Evolutionary conservation across 768 basidiomycete species (phyloP).

Genomic region (Lactifluus piperatus): DNA sequence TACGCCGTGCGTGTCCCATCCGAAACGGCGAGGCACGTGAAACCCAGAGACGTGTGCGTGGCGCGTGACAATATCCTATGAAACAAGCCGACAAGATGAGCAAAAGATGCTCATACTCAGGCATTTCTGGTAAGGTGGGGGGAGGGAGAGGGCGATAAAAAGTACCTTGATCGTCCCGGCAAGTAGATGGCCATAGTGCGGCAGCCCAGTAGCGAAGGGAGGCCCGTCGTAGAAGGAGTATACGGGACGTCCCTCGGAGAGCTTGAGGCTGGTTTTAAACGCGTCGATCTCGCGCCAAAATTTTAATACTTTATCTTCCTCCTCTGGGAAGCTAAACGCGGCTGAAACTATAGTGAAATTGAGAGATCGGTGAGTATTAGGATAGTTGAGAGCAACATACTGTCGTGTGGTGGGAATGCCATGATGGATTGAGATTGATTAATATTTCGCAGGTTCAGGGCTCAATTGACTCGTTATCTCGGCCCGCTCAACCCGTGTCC

Average conservation of each 20-base stretch:
- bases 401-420: conserved; percentile 64
- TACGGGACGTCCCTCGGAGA: conserved; percentile 83
- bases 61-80: conserved; percentile 94
- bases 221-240: conserved; percentile 97
- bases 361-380: conserved; percentile 4
- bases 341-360: conserved; percentile 48
- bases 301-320: conserved; percentile 81
- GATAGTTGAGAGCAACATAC: conserved; percentile 34
- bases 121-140: neutral
- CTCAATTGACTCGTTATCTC: neutral
- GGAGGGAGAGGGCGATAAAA: conserved; percentile 20
- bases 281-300: conserved; percentile 98
- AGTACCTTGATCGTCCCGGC: conserved; percentile 86
- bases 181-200: conserved; percentile 91
- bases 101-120: too few species aligned
- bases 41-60: conserved; percentile 90
- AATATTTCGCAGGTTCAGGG: too few species aligned
- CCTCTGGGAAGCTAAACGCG: conserved; percentile 75
- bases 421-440: too few species aligned
- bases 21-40: conserved; percentile 90
- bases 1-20: conserved; percentile 98
- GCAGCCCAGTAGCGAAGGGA: conserved; percentile 93
- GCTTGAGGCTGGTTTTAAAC: conserved; percentile 88
- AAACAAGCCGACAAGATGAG: neutral
- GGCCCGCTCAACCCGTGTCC: neutral